Evolutionary conservation across 2,329 filamentous ascomycete genomes (phyloP).

Genomic region (Botryotinia narcissicola): DNA sequence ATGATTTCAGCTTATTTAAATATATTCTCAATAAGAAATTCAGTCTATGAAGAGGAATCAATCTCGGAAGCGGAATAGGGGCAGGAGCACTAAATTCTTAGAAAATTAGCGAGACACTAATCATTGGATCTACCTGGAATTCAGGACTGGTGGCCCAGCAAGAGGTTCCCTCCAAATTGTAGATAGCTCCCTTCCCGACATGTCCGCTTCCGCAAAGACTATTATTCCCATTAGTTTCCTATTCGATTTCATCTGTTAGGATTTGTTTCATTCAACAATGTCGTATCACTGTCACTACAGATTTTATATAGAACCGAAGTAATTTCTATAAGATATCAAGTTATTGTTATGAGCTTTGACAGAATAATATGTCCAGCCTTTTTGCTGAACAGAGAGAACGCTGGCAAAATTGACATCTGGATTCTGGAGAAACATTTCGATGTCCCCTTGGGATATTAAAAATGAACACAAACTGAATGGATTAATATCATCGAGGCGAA

Average conservation of each 20-base stretch:
- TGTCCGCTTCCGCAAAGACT: too few species aligned
- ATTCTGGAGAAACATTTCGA: not conserved
- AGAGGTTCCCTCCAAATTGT: too few species aligned
- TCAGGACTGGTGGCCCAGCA: too few species aligned
- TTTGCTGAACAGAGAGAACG: not conserved
- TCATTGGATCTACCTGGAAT: rapidly evolving
- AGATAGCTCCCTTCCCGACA: too few species aligned
- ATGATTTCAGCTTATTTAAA: too few species aligned
- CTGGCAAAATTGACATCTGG: not conserved
- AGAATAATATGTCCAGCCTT: not conserved
- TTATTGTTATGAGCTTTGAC: not conserved
- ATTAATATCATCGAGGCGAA: not conserved
- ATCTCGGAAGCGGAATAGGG: not conserved
- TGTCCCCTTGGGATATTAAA: not conserved
- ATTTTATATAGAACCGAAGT: not conserved
- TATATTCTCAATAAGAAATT: too few species aligned
- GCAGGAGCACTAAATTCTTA: not conserved
- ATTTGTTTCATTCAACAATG: not conserved
- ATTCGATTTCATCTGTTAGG: too few species aligned
- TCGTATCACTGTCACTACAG: not conserved
- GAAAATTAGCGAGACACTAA: not conserved
- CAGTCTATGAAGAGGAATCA: too few species aligned
- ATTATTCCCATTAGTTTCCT: too few species aligned
- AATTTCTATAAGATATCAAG: not conserved
- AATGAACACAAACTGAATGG: rapidly evolving